Base-by-base conservation (phyloP, 345 rosid genomes). In the Dipteronia dyeriana region DNA sequence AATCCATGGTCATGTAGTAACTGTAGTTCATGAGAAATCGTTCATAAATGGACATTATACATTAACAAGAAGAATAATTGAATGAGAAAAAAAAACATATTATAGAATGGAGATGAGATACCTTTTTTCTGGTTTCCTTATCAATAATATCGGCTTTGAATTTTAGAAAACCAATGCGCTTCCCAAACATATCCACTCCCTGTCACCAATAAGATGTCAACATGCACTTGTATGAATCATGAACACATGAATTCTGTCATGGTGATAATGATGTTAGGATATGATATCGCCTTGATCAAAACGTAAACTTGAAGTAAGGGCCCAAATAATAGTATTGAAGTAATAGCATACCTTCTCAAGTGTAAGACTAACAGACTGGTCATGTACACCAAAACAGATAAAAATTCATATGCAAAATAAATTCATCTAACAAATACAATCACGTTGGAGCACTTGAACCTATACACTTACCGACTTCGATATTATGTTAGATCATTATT, bases 141-240 rank as follows among this genome's bases (percentile, higher is more conserved):
- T 90, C 84, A 57, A 90, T 14, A 59, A 93, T 83, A 76, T 93
- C 94, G 0, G 99, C 99, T 81, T 83, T 89, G 88, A 93, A 91
- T 85, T 95, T 93, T 63, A 95, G 85, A 88, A 93, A 93, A 19
- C 99, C 99, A 68, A 93, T 75, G 25, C 91, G 79, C 69, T 80
- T 83, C 31, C 97, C 98, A 70, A 95, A 93, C 98, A 92, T 90
- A 86, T 95, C 99, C 72, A 95, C 92, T 60, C 97, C 98, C 98
- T 93, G 63, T 20, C 9, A 84, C 65, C 67, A 84, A 54, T 31
- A 53, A 25, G 29, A 62, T 17, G 68, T 62, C 73, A 77, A 64
- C 9, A 51, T 64, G 7, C 43, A 64, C 54, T 20, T 53, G 57
- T 53, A 53, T 53, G 1, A 53, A 53, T 53, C 19, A 59, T 22